Evolutionary conservation across 176 grass and related monocot species (phyloP).

Genomic region (Musa itinerans): DNA sequence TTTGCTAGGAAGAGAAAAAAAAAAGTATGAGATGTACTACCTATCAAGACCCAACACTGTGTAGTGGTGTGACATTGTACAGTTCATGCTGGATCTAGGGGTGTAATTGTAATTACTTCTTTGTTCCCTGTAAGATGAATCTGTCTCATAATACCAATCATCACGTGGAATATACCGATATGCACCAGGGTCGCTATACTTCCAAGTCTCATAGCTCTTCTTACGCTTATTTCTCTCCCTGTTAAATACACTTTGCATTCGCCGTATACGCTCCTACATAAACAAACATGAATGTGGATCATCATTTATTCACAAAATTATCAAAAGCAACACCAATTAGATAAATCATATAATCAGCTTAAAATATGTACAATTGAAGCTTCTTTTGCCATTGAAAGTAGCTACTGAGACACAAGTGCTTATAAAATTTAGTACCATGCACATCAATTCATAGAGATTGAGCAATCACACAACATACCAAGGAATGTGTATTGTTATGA

Average conservation of each 20-base stretch:
- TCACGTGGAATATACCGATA: constrained; percentile 89
- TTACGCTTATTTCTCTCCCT: constrained; percentile 83
- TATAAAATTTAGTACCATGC: neutral
- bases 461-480: neutral
- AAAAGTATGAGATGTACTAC: constrained; percentile 27
- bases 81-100: constrained; percentile 29
- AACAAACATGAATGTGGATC: neutral
- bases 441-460: neutral
- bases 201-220: constrained; percentile 74
- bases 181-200: constrained; percentile 55
- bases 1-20: neutral
- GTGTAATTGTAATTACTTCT: constrained; percentile 37
- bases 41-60: constrained; percentile 87
- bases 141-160: constrained; percentile 89
- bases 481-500: too few species aligned
- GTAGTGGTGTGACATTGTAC: constrained; percentile 91
- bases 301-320: neutral
- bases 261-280: constrained; percentile 73
- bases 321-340: neutral
- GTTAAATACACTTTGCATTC: constrained; percentile 98
- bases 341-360: neutral
- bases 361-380: neutral
- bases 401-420: neutral
- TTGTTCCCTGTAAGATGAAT: constrained; percentile 51
- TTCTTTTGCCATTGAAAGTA: neutral